Evolutionary conservation across 202 grass and related monocot species (phyloP).

Genomic region (Setaria viridis): DNA sequence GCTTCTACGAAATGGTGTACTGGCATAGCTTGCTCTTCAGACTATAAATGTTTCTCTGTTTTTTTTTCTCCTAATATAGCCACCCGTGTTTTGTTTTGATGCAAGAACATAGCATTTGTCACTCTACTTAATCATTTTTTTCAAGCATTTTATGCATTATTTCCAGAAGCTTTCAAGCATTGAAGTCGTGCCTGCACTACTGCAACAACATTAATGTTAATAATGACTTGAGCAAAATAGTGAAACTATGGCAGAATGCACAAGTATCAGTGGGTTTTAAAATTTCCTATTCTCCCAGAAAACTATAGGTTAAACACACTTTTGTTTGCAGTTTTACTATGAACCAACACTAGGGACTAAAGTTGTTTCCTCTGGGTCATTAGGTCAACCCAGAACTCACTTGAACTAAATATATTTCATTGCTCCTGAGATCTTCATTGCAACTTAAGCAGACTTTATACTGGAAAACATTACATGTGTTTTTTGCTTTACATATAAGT

Average conservation of each 20-base stretch:
- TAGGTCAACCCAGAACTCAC: background rate
- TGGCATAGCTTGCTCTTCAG: background rate
- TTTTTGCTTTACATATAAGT: background rate
- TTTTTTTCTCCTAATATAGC: background rate
- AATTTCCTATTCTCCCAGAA: background rate
- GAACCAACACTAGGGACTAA: background rate
- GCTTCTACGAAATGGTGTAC: background rate
- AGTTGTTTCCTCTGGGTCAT: background rate
- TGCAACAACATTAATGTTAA: background rate
- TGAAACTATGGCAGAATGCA: background rate
- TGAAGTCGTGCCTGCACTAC: conserved; percentile 12
- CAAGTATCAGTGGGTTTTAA: background rate
- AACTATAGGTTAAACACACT: background rate
- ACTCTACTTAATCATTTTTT: background rate
- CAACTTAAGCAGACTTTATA: background rate
- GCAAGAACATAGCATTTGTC: background rate
- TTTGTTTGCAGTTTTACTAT: background rate
- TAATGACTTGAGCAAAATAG: conserved; percentile 9
- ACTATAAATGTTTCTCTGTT: background rate
- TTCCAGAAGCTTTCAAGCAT: conserved; percentile 5
- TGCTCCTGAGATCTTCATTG: conserved; percentile 1
- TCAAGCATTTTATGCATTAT: background rate
- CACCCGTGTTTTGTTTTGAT: background rate
- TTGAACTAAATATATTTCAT: background rate
- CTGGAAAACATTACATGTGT: background rate